Evolutionary conservation across 2,329 filamentous ascomycete species (phyloP), one percentile per base, ranked within the genome.

Genomic region (Aspergillus carbonarius): DNA sequence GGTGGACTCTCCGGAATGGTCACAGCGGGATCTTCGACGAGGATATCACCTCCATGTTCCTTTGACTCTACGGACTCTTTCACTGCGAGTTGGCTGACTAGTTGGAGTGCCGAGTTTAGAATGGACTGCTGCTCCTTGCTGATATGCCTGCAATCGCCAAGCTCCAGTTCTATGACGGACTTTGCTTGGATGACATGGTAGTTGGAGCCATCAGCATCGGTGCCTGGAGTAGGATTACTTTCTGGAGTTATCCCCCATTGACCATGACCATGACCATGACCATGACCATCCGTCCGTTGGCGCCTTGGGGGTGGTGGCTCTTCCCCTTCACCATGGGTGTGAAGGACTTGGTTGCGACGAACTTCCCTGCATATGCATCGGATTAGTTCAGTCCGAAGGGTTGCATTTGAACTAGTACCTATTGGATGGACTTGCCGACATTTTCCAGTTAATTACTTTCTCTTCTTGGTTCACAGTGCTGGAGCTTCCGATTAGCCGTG

Each of bases 171-270:
- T 8, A 70, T 67, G 25, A 70, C 62, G 9, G 49, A 46, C 46
- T 57, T 62, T 5, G 68, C 68, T n/a, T 68, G 63, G 23, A 65
- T 63, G 18, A 66, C 66, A 60, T 68, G 64, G 51, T 70, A 66
- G 18, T 61, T 65, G 1, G 67, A 65, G 27, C 58, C 61, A 47
- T 60, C 63, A 13, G 54, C 46, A n/a, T 47, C 12, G 39, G 32
- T 9, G 40, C 57, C 18, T 10, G 30, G 51, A 39, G n/a, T 18
- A 15, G n/a, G 17, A 50, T 17, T 8, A 3, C 27, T 44, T 7
- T 46, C 17, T 53, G 9, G 17, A 39, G 27, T 30, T 1, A 32
- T 12, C 8, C 27, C 27, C 30, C 30, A 32, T 10, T 32, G 7
- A 32, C 30, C 9, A 9, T 32, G 30, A 10, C 30, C 30, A 12